Conservation (phyloP, 2,329 filamentous ascomycete species). For the Alternaria metachromatica region DNA sequence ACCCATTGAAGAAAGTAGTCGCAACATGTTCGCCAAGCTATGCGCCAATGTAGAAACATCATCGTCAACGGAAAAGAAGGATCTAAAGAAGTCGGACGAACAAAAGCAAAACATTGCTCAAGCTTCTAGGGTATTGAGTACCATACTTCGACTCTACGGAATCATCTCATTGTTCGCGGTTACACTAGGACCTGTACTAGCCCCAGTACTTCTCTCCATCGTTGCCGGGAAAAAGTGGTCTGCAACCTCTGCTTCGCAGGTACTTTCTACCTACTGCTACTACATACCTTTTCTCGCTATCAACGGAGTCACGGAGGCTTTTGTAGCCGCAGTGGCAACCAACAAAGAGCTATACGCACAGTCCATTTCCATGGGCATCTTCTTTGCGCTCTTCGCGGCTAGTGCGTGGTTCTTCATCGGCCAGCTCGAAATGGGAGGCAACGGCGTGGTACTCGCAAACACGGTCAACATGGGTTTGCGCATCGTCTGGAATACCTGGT, state of each 20-base stretch:
- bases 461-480: conserved; percentile 87
- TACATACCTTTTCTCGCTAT: conserved; percentile 92
- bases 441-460: conserved; percentile 85
- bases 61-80: conserved; percentile 11
- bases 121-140: conserved; percentile 62
- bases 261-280: conserved; percentile 83
- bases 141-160: conserved; percentile 74
- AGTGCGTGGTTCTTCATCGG: conserved; percentile 78
- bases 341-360: conserved; percentile 77
- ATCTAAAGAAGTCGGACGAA: conserved; percentile 12
- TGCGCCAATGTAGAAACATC: conserved; percentile 56
- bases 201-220: conserved; percentile 74
- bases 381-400: conserved; percentile 76
- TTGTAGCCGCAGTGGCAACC: conserved; percentile 85
- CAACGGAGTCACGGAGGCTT: conserved; percentile 91
- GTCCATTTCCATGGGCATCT: conserved; percentile 81
- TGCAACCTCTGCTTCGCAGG: conserved; percentile 71
- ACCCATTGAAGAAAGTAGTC: conserved; percentile 91
- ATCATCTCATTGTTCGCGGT: conserved; percentile 74
- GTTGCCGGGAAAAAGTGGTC: conserved; percentile 82
- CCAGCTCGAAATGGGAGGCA: conserved; percentile 73
- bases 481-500: conserved; percentile 79
- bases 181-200: conserved; percentile 75
- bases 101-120: conserved; percentile 42
- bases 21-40: conserved; percentile 86